Evolutionary conservation across 805 yeast species (phyloP).

Genomic region (Soucietia sequanensis): DNA sequence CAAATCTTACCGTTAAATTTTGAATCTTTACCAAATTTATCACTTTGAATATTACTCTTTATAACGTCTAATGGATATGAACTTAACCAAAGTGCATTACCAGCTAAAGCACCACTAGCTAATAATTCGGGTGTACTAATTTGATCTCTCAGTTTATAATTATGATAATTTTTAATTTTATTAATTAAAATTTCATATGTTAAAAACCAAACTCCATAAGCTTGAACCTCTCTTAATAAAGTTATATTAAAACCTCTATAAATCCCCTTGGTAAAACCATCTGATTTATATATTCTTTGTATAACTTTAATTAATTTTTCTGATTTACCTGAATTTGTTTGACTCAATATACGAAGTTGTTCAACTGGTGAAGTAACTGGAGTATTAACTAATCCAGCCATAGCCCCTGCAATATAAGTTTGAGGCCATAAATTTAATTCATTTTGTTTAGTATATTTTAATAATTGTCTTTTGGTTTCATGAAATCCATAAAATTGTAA

Average conservation of each 20-base stretch:
- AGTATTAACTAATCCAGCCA: conserved; percentile 65
- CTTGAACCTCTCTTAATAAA: conserved; percentile 59
- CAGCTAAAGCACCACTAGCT: conserved; percentile 61
- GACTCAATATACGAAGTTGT: conserved; percentile 62
- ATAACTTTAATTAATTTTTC: conserved; percentile 33
- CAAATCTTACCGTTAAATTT: conserved; percentile 41
- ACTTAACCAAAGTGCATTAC: conserved; percentile 63
- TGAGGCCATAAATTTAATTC: conserved; percentile 53
- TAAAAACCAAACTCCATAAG: conserved; percentile 74
- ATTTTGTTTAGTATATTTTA: conserved; percentile 21
- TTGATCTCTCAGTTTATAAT: conserved; percentile 42
- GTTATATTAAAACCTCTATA: conserved; percentile 59
- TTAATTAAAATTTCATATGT: conserved; percentile 59
- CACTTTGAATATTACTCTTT: conserved; percentile 54
- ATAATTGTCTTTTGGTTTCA: conserved; percentile 60
- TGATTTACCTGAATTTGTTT: conserved; percentile 38
- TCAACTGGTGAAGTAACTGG: conserved; percentile 66
- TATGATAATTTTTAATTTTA: conserved; percentile 28
- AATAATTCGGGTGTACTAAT: conserved; percentile 56
- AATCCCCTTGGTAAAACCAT: conserved; percentile 50
- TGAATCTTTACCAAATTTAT: conserved; percentile 43
- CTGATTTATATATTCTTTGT: conserved; percentile 33
- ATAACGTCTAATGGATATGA: conserved; percentile 55
- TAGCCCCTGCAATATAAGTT: conserved; percentile 60
- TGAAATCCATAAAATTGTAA: conserved; percentile 71